Conservation (phyloP, 345 rosid species). For the Salix viminalis region DNA sequence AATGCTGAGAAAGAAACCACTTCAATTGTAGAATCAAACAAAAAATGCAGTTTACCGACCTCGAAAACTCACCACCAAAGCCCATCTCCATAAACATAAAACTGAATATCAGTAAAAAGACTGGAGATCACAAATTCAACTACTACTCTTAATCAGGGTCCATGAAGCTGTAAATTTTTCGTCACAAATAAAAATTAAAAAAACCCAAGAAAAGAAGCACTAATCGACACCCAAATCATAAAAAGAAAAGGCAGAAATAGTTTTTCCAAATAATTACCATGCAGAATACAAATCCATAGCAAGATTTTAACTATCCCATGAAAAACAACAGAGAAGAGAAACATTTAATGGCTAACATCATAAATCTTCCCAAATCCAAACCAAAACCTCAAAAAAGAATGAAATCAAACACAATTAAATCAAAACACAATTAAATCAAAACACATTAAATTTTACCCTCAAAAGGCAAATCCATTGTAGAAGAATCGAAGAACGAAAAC, state of each 20-base stretch:
- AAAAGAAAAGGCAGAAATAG: not conserved
- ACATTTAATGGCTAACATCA: not conserved
- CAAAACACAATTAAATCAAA: not conserved
- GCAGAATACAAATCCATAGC: slow-evolving; percentile 8
- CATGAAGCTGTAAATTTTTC: not conserved
- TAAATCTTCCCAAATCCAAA: slow-evolving; percentile 4
- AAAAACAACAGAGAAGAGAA: slow-evolving; percentile 10
- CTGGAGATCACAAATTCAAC: slow-evolving; percentile 16
- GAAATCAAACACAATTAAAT: not conserved
- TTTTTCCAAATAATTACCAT: not conserved
- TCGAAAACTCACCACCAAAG: slow-evolving; percentile 18
- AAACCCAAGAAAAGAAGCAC: slow-evolving; percentile 15
- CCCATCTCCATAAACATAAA: not conserved
- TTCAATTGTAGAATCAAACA: slow-evolving; percentile 6
- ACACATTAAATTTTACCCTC: slow-evolving; percentile 11
- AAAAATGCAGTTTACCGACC: slow-evolving; percentile 17
- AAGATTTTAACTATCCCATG: slow-evolving; percentile 11
- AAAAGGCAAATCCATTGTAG: slow-evolving; percentile 36
- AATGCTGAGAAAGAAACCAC: slow-evolving; percentile 9
- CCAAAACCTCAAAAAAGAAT: not conserved
- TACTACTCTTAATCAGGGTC: not conserved
- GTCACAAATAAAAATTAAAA: too few species aligned
- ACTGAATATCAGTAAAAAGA: slow-evolving; percentile 5
- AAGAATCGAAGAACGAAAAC: slow-evolving; percentile 12
- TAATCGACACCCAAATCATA: slow-evolving; percentile 9